Conservation (phyloP, 805 yeast genomes). For the Candida railenensis region DNA sequence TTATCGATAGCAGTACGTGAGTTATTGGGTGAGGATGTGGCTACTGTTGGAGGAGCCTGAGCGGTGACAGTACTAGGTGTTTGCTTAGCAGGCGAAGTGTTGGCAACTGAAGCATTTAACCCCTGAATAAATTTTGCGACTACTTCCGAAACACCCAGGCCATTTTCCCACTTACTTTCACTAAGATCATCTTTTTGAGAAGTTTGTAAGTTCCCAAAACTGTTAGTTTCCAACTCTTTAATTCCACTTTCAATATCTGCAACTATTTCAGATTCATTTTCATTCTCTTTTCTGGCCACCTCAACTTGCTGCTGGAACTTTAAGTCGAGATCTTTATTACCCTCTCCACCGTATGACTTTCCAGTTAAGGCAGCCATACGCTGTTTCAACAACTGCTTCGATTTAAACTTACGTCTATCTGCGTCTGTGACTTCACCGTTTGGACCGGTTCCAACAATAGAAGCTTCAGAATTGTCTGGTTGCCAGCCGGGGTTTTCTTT, state of each 20-base stretch:
- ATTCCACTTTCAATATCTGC: conserved; percentile 73
- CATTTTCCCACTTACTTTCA: conserved; percentile 75
- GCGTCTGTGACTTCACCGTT: conserved; percentile 82
- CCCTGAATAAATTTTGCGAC: conserved; percentile 63
- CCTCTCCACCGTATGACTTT: conserved; percentile 41
- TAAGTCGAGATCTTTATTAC: conserved; percentile 54
- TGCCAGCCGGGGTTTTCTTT: conserved; percentile 66
- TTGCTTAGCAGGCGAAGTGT: conserved; percentile 4
- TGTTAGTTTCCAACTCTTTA: conserved; percentile 55
- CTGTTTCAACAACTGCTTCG: conserved; percentile 74
- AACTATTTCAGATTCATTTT: conserved; percentile 57
- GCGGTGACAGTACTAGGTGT: conserved; percentile 9
- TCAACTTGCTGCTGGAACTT: conserved; percentile 52
- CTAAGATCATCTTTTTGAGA: conserved; percentile 47
- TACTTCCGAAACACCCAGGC: conserved; percentile 66
- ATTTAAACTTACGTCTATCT: conserved; percentile 77
- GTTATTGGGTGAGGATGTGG: conserved; percentile 9
- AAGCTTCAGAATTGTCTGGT: conserved; percentile 32
- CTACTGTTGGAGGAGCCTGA: conserved; percentile 11
- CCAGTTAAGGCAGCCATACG: conserved; percentile 95
- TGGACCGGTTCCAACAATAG: conserved; percentile 77
- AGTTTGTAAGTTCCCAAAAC: conserved; percentile 42
- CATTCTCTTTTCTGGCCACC: conserved; percentile 51
- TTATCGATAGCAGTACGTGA: background rate
- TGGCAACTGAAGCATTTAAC: conserved; percentile 25